phyloP scores from a whole-genome alignment of 2,329 filamentous ascomycete species.

The Lasiodiplodia hormozganensis region DNA sequence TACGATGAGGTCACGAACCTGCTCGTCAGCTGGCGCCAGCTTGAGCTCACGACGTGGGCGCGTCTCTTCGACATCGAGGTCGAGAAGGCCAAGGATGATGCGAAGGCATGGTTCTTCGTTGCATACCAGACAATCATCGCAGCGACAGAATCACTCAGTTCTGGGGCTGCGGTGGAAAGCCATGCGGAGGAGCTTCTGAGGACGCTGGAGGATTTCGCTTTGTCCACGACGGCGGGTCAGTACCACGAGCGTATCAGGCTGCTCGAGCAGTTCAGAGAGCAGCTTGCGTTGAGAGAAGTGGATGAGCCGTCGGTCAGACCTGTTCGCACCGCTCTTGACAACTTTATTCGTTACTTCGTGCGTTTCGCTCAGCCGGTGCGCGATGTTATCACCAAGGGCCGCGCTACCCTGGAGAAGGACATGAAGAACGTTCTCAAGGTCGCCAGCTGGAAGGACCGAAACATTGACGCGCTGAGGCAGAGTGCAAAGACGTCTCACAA shows the following conservation, averaged over 20 bases:
- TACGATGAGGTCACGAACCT: conserved; percentile 81
- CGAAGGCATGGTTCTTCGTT: conserved; percentile 94
- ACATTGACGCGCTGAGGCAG: conserved; percentile 85
- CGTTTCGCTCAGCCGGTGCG: conserved; percentile 72
- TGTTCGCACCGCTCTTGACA: conserved; percentile 71
- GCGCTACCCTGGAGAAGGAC: conserved; percentile 80
- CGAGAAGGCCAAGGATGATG: conserved; percentile 75
- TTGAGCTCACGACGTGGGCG: conserved; percentile 92
- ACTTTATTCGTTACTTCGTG: conserved; percentile 78
- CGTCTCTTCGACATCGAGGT: conserved; percentile 85
- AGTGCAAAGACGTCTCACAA: conserved; percentile 89
- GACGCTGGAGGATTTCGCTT: conserved; percentile 80
- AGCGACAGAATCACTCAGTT: conserved; percentile 69
- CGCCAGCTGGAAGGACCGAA: conserved; percentile 98
- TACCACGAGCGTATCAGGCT: conserved; percentile 75
- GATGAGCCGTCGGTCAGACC: conserved; percentile 59
- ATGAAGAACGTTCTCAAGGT: conserved; percentile 93
- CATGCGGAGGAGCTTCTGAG: conserved; percentile 75
- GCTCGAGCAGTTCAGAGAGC: conserved; percentile 66
- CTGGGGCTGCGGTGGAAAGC: conserved; percentile 63
- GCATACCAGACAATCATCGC: conserved; percentile 89
- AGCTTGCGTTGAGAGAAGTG: conserved; percentile 67
- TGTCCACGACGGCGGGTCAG: conserved; percentile 80
- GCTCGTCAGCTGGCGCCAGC: conserved; percentile 85
- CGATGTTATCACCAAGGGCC: conserved; percentile 71